Evolutionary conservation across 805 yeast species (phyloP).

Genomic region (Saccharomyces eubayanus): DNA sequence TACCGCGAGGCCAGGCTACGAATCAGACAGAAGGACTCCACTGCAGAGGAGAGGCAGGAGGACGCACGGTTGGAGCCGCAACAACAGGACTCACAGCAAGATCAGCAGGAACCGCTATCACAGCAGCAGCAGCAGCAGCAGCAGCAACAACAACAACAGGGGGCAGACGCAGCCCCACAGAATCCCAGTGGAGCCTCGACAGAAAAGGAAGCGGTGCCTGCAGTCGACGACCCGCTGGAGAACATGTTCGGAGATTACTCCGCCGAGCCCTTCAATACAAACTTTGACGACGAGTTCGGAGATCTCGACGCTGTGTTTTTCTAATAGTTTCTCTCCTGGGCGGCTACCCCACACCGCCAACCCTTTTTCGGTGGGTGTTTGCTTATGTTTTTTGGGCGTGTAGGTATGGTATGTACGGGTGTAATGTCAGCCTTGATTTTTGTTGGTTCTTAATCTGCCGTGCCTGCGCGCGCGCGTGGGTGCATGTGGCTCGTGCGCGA

Average conservation of each 20-base stretch:
- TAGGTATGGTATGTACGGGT: neutral
- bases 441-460: neutral
- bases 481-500: neutral
- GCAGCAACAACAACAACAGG: constrained; percentile 9
- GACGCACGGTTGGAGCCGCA: constrained; percentile 1
- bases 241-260: constrained; percentile 23
- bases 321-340: constrained; percentile 6
- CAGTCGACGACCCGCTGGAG: constrained; percentile 10
- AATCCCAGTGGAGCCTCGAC: constrained; percentile 4
- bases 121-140: constrained; percentile 10
- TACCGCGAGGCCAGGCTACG: neutral
- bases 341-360: neutral
- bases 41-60: constrained; percentile 1
- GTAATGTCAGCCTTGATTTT: neutral
- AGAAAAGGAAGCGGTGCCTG: constrained; percentile 2
- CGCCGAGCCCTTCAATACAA: constrained; percentile 24
- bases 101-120: too few relatives aligned
- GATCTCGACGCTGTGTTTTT: constrained; percentile 32
- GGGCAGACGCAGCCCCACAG: neutral
- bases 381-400: neutral
- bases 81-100: constrained; percentile 3
- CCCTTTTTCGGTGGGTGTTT: neutral
- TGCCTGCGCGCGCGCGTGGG: neutral
- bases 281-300: constrained; percentile 30
- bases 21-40: neutral